A percentile compares a stretch with the other conserved stretches of the same genome.
phyloP scores from a whole-genome alignment of 768 basidiomycete genomes.

The Hydnomerulius pinastri region DNA sequence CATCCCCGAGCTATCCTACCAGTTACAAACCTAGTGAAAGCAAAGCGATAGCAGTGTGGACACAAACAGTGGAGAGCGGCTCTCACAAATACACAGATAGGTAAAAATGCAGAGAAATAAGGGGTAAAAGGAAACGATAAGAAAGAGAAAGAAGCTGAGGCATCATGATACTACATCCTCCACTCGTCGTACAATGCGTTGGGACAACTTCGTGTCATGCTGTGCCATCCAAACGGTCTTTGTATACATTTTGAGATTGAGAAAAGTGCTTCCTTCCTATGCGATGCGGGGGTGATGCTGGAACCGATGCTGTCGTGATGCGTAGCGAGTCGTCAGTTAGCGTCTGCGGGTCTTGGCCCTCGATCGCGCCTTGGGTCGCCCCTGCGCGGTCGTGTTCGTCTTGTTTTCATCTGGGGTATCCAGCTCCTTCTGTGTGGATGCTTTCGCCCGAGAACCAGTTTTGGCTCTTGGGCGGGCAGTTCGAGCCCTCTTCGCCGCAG shows the following conservation, averaged over 20 bases:
- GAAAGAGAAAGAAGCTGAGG: conserved; percentile 3
- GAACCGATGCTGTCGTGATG: conserved; percentile 15
- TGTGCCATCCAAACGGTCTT: conserved; percentile 7
- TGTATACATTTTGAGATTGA: conserved; percentile 27
- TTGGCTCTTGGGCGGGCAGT: conserved; percentile 24
- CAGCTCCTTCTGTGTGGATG: conserved; percentile 16
- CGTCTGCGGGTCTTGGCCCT: conserved; percentile 31
- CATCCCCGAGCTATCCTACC: conserved; percentile 15
- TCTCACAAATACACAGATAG: conserved; percentile 19
- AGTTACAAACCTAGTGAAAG: conserved; percentile 22
- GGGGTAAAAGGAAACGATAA: conserved; percentile 5
- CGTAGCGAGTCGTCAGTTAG: conserved; percentile 18
- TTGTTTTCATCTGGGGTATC: conserved; percentile 15
- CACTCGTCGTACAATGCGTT: conserved; percentile 8
- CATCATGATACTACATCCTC: conserved; percentile 19
- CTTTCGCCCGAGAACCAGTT: conserved; percentile 18
- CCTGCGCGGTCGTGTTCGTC: conserved; percentile 21
- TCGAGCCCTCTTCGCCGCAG: conserved; percentile 21
- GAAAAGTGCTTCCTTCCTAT: conserved; percentile 20
- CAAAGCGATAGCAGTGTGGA: conserved; percentile 21
- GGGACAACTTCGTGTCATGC: background rate
- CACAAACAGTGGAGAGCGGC: conserved; percentile 9
- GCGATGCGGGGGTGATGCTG: conserved; percentile 14
- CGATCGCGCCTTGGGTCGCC: conserved; percentile 34
- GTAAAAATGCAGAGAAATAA: background rate